Evolutionary conservation across 352 stramenopile species (phyloP).

Genomic region (Globisporangium acanthophoron): DNA sequence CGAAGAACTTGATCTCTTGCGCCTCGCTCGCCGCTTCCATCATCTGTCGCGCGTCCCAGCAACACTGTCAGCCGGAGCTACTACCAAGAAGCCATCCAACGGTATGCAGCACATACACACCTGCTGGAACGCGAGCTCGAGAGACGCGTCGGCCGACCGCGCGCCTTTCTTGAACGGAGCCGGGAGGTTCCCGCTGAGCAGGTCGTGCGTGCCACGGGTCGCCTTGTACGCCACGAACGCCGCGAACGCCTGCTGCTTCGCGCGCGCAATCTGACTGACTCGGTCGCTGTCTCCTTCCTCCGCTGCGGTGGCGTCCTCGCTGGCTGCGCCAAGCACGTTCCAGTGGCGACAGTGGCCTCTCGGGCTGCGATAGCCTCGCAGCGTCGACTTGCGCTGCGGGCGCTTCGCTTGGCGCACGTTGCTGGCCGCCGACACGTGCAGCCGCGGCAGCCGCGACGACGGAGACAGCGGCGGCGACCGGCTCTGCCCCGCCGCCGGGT

Average conservation of each 20-base stretch:
- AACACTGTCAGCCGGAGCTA: no score
- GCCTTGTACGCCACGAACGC: constrained; percentile 43
- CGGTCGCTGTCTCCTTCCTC: background rate
- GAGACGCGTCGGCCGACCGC: constrained; percentile 24
- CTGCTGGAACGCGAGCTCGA: constrained; percentile 49
- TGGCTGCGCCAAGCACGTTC: constrained; percentile 47
- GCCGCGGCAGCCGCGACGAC: constrained; percentile 6
- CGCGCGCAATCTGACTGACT: constrained; percentile 22
- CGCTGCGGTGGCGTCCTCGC: background rate
- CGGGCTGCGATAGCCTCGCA: constrained; percentile 41
- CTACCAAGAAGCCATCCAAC: no score
- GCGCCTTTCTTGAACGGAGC: constrained; percentile 26
- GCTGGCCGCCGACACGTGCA: background rate
- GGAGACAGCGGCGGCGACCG: constrained; percentile 1
- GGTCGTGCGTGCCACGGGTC: constrained; percentile 29
- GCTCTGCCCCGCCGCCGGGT: background rate
- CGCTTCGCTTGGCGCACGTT: background rate
- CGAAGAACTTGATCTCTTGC: constrained; percentile 51
- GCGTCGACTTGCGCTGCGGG: constrained; percentile 11
- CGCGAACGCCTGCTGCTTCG: constrained; percentile 44
- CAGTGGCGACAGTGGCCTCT: constrained; percentile 46
- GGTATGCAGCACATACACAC: constrained; percentile 1
- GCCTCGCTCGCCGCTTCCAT: constrained; percentile 32
- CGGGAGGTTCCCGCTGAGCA: constrained; percentile 16
- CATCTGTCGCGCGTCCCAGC: background rate